Percentiles rank a stretch among this genome's conserved stretches.
Conservation (phyloP, 768 basidiomycete species). For the Cubamyces lactineus region DNA sequence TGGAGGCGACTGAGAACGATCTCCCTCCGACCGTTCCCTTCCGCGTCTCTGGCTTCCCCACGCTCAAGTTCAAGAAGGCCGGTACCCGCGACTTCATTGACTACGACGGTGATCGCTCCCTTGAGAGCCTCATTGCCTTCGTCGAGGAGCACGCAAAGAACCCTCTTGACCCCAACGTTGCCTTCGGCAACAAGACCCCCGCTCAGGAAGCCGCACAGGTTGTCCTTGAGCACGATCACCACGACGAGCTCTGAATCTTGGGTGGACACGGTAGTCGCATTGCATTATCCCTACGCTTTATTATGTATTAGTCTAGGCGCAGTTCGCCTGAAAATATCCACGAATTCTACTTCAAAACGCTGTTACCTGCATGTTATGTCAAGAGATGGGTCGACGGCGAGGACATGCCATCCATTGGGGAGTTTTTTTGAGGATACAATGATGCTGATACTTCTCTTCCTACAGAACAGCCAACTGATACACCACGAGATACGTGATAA, state of each 20-base stretch:
- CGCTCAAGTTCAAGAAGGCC: conserved; percentile 94
- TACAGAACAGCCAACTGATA: conserved; percentile 22
- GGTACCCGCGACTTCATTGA: conserved; percentile 86
- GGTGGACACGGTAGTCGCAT: not conserved
- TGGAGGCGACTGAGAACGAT: conserved; percentile 97
- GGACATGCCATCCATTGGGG: conserved; percentile 10
- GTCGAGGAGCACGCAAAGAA: conserved; percentile 83
- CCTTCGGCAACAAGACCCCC: conserved; percentile 30
- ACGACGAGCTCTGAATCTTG: conserved; percentile 32
- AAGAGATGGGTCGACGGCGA: not conserved
- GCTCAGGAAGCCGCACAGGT: conserved; percentile 28
- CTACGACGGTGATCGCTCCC: conserved; percentile 89
- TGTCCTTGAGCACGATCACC: conserved; percentile 30
- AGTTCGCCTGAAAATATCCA: conserved; percentile 13
- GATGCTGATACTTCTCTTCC: conserved; percentile 23
- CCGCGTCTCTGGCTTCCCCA: conserved; percentile 89
- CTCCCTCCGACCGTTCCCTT: conserved; percentile 87
- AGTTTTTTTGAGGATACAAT: conserved; percentile 21
- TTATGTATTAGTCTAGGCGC: conserved; percentile 20
- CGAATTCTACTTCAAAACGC: not conserved
- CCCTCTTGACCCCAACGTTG: conserved; percentile 49
- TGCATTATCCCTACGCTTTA: conserved; percentile 19
- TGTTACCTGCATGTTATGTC: no score
- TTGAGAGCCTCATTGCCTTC: conserved; percentile 85
- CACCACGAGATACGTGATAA: conserved; percentile 19